Percentiles rank a stretch among this genome's conserved stretches.
Conservation (phyloP, 805 yeast species). For the Hermanozyma aechmeae region DNA sequence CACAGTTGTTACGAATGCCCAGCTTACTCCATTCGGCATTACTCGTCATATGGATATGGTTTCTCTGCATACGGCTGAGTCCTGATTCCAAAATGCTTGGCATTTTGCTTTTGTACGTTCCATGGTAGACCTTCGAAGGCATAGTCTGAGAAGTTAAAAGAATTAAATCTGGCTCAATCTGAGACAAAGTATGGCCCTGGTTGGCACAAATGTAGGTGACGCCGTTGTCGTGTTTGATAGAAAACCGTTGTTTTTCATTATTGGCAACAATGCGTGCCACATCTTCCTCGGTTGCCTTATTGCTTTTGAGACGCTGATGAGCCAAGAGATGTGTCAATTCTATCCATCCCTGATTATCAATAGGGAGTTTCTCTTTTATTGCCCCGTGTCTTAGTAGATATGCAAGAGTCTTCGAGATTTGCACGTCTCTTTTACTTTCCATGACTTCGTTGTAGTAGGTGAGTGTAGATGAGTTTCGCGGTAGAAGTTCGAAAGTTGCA, state of each 20-base stretch:
- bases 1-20: constrained; percentile 60
- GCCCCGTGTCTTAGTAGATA: constrained; percentile 87
- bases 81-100: constrained; percentile 38
- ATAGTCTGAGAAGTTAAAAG: constrained; percentile 31
- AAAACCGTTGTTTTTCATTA: constrained; percentile 68
- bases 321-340: constrained; percentile 41
- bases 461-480: too few relatives aligned
- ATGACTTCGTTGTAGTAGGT: too few relatives aligned
- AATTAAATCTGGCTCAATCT: constrained; percentile 31
- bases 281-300: constrained; percentile 47
- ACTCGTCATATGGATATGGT: constrained; percentile 80
- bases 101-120: constrained; percentile 52
- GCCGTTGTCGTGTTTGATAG: constrained; percentile 25
- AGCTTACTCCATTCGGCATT: constrained; percentile 43
- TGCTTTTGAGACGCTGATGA: constrained; percentile 50
- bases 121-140: constrained; percentile 63
- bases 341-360: constrained; percentile 64
- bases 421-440: constrained; percentile 38
- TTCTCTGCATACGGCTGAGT: constrained; percentile 60
- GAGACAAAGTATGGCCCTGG: constrained; percentile 77
- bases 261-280: constrained; percentile 48
- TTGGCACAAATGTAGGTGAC: constrained; percentile 60
- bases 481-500: too few relatives aligned
- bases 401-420: constrained; percentile 66
- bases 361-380: constrained; percentile 48